Percentiles rank a stretch among this genome's conserved stretches.
phyloP scores from a whole-genome alignment of 192 early-diverging fungal genomes.

The Coemansia sp. region DNA sequence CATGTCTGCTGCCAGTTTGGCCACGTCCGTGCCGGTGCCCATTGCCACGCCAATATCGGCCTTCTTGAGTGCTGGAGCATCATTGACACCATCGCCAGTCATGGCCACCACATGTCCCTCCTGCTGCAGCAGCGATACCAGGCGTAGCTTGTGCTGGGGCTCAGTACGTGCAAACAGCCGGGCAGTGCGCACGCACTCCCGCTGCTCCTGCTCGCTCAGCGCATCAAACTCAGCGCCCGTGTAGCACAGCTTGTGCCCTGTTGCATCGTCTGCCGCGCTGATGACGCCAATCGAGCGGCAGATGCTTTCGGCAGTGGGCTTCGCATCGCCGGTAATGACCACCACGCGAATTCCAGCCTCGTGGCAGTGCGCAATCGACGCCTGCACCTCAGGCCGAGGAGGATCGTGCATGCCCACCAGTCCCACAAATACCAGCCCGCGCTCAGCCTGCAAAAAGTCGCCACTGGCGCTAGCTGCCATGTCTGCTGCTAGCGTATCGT shows the following conservation, averaged over 20 bases:
- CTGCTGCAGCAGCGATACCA: constrained; percentile 87
- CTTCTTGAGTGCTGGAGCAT: constrained; percentile 95
- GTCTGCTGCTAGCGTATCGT: constrained; percentile 56
- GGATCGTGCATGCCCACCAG: constrained; percentile 97
- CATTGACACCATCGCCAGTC: constrained; percentile 99
- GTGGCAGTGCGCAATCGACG: constrained; percentile 80
- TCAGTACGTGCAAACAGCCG: constrained; percentile 92
- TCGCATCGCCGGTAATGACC: constrained; percentile 98
- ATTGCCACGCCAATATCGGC: constrained; percentile 99
- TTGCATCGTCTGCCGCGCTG: constrained; percentile 60
- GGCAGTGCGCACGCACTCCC: constrained; percentile 67
- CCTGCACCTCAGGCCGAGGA: constrained; percentile 86
- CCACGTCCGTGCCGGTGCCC: constrained; percentile 97
- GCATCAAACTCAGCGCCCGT: constrained; percentile 97
- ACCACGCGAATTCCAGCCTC: constrained; percentile 97
- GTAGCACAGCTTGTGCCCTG: constrained; percentile 61
- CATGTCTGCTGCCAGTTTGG: constrained; percentile 98
- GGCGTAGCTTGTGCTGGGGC: constrained; percentile 90
- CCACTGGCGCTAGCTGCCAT: constrained; percentile 28
- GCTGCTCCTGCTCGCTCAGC: constrained; percentile 70
- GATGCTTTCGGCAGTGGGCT: constrained; percentile 94
- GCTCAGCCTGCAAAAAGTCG: constrained; percentile 69
- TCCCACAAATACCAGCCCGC: constrained; percentile 90
- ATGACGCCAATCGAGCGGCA: constrained; percentile 95
- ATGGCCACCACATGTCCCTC: constrained; percentile 59